Evolutionary conservation across 2,329 filamentous ascomycete species (phyloP).

Genomic region (Chaetomiaceae sp.): DNA sequence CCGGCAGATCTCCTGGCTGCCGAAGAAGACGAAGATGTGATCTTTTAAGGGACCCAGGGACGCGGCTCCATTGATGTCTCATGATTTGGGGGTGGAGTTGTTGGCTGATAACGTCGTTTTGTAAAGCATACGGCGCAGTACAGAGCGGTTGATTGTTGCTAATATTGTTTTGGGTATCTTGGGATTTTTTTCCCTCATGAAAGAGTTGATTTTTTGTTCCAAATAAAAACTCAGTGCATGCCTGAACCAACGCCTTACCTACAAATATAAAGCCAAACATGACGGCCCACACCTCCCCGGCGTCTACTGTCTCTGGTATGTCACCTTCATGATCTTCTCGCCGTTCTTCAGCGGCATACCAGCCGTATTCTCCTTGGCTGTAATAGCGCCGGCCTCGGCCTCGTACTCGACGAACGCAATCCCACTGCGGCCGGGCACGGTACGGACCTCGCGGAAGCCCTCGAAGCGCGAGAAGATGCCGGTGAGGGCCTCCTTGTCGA

Average conservation of each 20-base stretch:
- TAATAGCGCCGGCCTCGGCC: constrained; percentile 80
- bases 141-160: constrained; percentile 16
- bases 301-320: constrained; percentile 80
- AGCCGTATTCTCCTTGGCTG: constrained; percentile 87
- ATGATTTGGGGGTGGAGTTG: constrained; percentile 9
- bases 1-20: constrained; percentile 66
- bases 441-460: constrained; percentile 86
- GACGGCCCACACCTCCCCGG: background rate
- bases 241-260: constrained; percentile 2
- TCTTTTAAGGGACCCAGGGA: constrained; percentile 54
- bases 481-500: constrained; percentile 73
- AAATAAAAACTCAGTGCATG: background rate
- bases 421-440: constrained; percentile 78
- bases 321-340: constrained; percentile 82
- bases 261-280: background rate
- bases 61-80: background rate
- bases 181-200: background rate
- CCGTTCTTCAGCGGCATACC: constrained; percentile 74
- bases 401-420: constrained; percentile 98
- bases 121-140: constrained; percentile 19
- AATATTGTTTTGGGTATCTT: constrained; percentile 22
- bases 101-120: constrained; percentile 12
- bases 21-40: constrained; percentile 77
- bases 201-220: too few species aligned
- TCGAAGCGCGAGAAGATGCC: constrained; percentile 84